Evolutionary conservation across 768 basidiomycete genomes (phyloP), one percentile per base, ranked within the genome.

Genomic region (Roridomyces roridus): DNA sequence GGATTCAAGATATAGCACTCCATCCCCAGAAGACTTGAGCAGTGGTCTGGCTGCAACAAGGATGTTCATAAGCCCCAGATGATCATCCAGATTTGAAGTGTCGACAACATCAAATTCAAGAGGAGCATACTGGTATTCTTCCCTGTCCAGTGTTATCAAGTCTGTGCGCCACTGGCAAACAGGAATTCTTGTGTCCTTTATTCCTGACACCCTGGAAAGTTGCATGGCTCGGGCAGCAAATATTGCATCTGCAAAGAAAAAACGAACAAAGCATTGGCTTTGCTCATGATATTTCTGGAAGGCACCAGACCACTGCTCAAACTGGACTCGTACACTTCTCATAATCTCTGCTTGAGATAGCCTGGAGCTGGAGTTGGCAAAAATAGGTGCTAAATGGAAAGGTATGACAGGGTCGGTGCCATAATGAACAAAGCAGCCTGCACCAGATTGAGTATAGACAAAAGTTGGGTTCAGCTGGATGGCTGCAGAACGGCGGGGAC

Each of bases 51-150:
- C 64, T 10, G 68, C 66, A 25, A 75, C 43, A 3, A 84, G 65
- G 43, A 83, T 49, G 50, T 83, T 84, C 17, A 83, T 52, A 15
- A 82, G 65, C 0, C 81, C 82, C 9, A 78, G 25, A 59, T 80
- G 78, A 60, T 84, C 82, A 5, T 69, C 60, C 29, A 84, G 68
- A 54, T 83, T 82, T 23, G 81, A 83, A 3, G 82, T 79, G 34
- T 84, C 80, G 31, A 84, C 76, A 47, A 80, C 71, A 57, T 80
- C 69, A 62, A 83, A 84, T 2, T 48, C 40, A 15, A 65, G 29
- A 3, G 80, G 80, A 7, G 77, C 53, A 28, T 35, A 3, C 18
- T 35, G 20, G 36, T 59, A 59, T 23, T 59, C 57, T 18, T 26
- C 36, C 17, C 36, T 31, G 42, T 60, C 39, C 23, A 60, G 39